phyloP scores from a whole-genome alignment of 192 early-diverging fungal genomes.

The Mycoemilia scoparia region DNA sequence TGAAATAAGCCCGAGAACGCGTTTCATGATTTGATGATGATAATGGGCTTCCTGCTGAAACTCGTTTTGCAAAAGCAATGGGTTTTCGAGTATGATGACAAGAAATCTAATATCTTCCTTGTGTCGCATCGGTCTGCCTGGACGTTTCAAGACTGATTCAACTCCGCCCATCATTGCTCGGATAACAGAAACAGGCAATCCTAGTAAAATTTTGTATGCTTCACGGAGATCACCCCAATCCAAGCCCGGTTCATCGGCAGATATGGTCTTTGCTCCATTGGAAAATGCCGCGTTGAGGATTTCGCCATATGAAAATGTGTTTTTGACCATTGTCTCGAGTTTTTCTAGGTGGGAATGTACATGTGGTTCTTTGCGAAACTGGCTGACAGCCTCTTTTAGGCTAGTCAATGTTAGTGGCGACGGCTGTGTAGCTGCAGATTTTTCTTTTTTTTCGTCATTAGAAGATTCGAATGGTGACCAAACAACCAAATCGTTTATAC shows the following conservation, averaged over 20 bases:
- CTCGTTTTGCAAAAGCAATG: slow-evolving; percentile 55
- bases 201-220: slow-evolving; percentile 40
- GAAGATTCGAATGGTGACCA: slow-evolving; percentile 6
- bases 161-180: slow-evolving; percentile 56
- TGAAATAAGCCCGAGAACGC: slow-evolving; percentile 61
- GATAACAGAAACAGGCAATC: slow-evolving; percentile 40
- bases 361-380: slow-evolving; percentile 12
- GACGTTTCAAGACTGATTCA: slow-evolving; percentile 51
- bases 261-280: slow-evolving; percentile 25
- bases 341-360: slow-evolving; percentile 12
- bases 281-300: slow-evolving; percentile 42
- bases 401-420: slow-evolving; percentile 24
- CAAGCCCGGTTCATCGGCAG: slow-evolving; percentile 37
- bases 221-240: slow-evolving; percentile 40
- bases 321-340: slow-evolving; percentile 27
- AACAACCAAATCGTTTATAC: slow-evolving; percentile 46
- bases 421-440: slow-evolving; percentile 6
- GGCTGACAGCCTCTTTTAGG: slow-evolving; percentile 19
- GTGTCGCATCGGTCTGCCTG: slow-evolving; percentile 20
- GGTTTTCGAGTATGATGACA: slow-evolving; percentile 73
- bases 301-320: slow-evolving; percentile 38
- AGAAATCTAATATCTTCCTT: slow-evolving; percentile 61
- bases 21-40: slow-evolving; percentile 70
- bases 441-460: slow-evolving; percentile 4
- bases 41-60: slow-evolving; percentile 59